Evolutionary conservation across 805 yeast genomes (phyloP).

Genomic region (Candida succiphila): DNA sequence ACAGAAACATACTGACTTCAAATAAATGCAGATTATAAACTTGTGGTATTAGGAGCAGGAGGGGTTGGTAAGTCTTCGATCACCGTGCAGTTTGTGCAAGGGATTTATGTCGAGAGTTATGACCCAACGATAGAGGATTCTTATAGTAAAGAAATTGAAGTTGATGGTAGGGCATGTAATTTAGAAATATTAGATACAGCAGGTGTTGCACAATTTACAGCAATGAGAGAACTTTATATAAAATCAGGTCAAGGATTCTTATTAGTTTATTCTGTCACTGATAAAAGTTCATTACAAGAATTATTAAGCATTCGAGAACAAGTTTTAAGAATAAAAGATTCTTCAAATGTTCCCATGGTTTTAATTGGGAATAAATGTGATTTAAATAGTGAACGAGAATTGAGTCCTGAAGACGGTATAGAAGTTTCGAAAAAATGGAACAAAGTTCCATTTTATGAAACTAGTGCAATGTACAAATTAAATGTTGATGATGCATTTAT

Average conservation of each 20-base stretch:
- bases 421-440: constrained; percentile 82
- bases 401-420: constrained; percentile 74
- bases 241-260: constrained; percentile 75
- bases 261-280: constrained; percentile 50
- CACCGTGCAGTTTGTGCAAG: constrained; percentile 88
- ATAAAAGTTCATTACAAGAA: constrained; percentile 62
- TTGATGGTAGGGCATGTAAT: constrained; percentile 81
- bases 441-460: constrained; percentile 82
- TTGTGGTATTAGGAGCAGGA: constrained; percentile 92
- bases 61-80: constrained; percentile 95
- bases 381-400: constrained; percentile 60
- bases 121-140: constrained; percentile 98
- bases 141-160: constrained; percentile 77
- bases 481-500: constrained; percentile 87
- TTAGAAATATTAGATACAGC: constrained; percentile 68
- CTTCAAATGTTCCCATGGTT: constrained; percentile 75
- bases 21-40: constrained; percentile 75
- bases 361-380: constrained; percentile 90
- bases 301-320: constrained; percentile 73
- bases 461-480: constrained; percentile 84
- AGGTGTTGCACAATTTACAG: constrained; percentile 81
- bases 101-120: constrained; percentile 80
- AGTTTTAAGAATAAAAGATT: constrained; percentile 73
- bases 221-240: constrained; percentile 85
- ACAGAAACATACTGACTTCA: too few relatives aligned